Evolutionary conservation across 225 moss, liverwort and hornwort genomes (phyloP).

Genomic region (Polytrichum commune): DNA sequence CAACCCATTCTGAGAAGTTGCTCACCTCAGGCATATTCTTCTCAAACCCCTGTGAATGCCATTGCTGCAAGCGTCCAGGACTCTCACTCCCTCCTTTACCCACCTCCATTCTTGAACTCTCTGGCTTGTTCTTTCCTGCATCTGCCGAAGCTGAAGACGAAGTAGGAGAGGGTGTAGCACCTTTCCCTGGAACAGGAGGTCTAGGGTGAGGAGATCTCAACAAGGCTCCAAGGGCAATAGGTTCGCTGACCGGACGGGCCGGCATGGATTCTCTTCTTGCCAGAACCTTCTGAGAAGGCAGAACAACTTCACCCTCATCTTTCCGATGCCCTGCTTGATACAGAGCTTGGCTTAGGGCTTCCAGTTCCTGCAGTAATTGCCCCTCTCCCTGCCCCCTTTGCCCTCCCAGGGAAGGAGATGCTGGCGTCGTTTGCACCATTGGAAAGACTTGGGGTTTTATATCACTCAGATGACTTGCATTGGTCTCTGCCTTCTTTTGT

Average conservation of each 20-base stretch:
- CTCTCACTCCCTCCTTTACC: constrained; percentile 22
- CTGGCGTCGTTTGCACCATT: constrained; percentile 52
- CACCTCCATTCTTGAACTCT: constrained; percentile 18
- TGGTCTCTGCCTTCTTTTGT: too few relatives aligned
- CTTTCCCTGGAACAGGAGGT: constrained; percentile 34
- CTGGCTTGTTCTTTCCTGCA: constrained; percentile 23
- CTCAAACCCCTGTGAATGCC: constrained; percentile 81
- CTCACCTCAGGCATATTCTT: constrained; percentile 59
- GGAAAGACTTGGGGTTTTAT: not conserved
- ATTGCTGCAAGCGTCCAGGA: constrained; percentile 48
- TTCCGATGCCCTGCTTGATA: constrained; percentile 75
- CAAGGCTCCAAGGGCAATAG: constrained; percentile 19
- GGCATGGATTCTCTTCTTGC: constrained; percentile 55
- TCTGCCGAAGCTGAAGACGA: constrained; percentile 2
- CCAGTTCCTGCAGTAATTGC: constrained; percentile 84
- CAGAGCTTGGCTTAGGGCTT: constrained; percentile 90
- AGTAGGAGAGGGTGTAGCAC: not conserved
- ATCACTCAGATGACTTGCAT: too few relatives aligned
- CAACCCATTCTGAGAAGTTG: constrained; percentile 61
- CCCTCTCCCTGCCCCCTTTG: constrained; percentile 54
- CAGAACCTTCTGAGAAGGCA: constrained; percentile 21
- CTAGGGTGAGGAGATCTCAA: constrained; percentile 36
- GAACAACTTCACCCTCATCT: constrained; percentile 26
- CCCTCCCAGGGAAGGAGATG: constrained; percentile 35
- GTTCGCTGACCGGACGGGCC: constrained; percentile 40